Conservation (phyloP, 1,139 yeast species). For the Blastobotrys arbuscula region DNA sequence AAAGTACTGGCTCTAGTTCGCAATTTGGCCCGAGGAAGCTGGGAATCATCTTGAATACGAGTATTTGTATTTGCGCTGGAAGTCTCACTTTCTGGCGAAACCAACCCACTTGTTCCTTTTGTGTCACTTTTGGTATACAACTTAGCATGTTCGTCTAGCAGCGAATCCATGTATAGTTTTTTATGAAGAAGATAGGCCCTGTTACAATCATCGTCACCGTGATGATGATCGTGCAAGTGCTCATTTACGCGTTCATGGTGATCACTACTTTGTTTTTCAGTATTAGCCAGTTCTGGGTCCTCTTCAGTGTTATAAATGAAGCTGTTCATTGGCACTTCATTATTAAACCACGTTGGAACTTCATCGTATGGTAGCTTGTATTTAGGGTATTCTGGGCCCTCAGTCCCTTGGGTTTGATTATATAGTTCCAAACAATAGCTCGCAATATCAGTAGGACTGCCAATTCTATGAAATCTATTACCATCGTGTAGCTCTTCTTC, state of each 20-base stretch:
- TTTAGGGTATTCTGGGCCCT: constrained; percentile 12
- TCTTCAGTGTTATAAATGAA: constrained; percentile 2
- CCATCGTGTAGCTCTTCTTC: constrained; percentile 41
- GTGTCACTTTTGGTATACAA: constrained; percentile 7
- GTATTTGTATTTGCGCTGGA: too few relatives aligned
- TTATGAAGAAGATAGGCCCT: constrained; percentile 1
- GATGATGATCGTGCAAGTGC: neutral
- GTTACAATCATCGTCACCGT: neutral
- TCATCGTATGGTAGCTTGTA: constrained; percentile 13
- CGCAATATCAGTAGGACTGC: constrained; percentile 35
- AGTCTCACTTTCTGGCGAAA: constrained; percentile 2
- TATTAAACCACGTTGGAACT: constrained; percentile 9
- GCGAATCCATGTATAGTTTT: constrained; percentile 1
- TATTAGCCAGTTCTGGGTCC: neutral
- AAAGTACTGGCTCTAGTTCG: constrained; percentile 1
- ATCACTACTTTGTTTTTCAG: neutral
- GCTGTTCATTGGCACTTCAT: constrained; percentile 8
- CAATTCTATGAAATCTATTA: constrained; percentile 29
- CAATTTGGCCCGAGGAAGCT: neutral
- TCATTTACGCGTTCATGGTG: too few relatives aligned
- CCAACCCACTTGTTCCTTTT: neutral
- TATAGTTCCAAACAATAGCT: constrained; percentile 32
- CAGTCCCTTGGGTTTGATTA: constrained; percentile 9
- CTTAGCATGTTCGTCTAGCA: constrained; percentile 11
- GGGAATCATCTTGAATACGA: neutral